Percentiles rank a stretch among this genome's conserved stretches.
phyloP scores from a whole-genome alignment of 345 rosid species.

The Turnera subulata region DNA sequence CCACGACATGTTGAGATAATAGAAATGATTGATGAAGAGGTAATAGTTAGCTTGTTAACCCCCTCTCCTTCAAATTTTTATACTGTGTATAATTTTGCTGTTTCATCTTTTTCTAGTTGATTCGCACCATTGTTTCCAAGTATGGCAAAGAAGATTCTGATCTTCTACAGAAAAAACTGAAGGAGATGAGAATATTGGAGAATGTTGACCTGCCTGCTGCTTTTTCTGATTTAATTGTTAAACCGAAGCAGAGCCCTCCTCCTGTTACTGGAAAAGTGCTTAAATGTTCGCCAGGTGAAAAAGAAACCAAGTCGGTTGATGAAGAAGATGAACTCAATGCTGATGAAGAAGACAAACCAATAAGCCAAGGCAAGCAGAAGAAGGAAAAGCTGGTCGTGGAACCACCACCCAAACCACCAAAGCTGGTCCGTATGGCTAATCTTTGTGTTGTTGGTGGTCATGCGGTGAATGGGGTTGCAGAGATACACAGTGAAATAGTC shows the following conservation, averaged over 20 bases:
- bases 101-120: constrained; percentile 41
- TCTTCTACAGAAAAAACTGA: constrained; percentile 51
- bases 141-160: constrained; percentile 50
- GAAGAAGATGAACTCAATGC: constrained; percentile 20
- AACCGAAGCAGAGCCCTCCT: constrained; percentile 35
- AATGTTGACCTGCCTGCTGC: constrained; percentile 66
- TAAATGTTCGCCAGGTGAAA: constrained; percentile 25
- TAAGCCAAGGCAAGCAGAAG: constrained; percentile 17
- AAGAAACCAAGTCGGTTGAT: neutral
- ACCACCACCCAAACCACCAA: constrained; percentile 31
- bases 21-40: constrained; percentile 83
- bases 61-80: neutral
- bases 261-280: constrained; percentile 23
- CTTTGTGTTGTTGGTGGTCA: constrained; percentile 60
- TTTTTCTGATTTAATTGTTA: constrained; percentile 56
- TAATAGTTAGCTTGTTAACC: constrained; percentile 20
- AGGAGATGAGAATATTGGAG: constrained; percentile 76
- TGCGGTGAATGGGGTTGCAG: constrained; percentile 79
- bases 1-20: constrained; percentile 81
- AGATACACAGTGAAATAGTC: constrained; percentile 74
- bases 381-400: constrained; percentile 34
- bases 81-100: constrained; percentile 14
- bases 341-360: constrained; percentile 13
- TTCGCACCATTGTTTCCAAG: constrained; percentile 53
- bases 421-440: constrained; percentile 46